These are phyloP conservation scores for Orychophragmus violaceus DNA, from an alignment of 345 rosid genomes.

Conservation along the genomic window DNA sequence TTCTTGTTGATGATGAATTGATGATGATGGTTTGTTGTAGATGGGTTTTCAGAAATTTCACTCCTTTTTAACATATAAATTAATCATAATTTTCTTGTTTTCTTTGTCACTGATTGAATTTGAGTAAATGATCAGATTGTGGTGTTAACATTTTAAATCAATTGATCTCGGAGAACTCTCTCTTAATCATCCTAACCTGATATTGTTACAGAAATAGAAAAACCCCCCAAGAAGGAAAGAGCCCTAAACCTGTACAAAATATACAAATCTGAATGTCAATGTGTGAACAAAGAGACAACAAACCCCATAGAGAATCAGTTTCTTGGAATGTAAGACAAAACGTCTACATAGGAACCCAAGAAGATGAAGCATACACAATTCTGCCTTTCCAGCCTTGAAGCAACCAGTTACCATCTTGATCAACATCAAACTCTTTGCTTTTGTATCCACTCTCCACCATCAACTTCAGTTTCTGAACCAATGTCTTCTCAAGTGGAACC, in stretches of 20 bases:
- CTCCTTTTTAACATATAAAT: no score
- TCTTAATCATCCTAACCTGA: neutral
- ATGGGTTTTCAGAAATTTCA: no score
- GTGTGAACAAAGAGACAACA: neutral
- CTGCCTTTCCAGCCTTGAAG: conserved; percentile 87
- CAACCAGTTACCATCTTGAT: conserved; percentile 61
- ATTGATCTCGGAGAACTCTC: neutral
- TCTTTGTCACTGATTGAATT: no score
- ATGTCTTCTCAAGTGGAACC: conserved; percentile 36
- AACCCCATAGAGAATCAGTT: neutral
- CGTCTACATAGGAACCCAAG: conserved; percentile 46
- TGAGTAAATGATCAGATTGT: no score
- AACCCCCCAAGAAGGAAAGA: conserved; percentile 7
- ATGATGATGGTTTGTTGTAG: no score
- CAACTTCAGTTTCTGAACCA: conserved; percentile 38
- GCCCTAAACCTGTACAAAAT: conserved; percentile 8
- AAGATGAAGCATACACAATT: conserved; percentile 49
- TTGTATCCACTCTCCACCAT: conserved; percentile 37
- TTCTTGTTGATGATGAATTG: no score
- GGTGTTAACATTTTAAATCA: no score
- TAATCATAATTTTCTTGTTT: no score
- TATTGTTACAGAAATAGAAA: neutral
- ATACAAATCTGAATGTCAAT: neutral
- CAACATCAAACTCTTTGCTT: conserved; percentile 47
- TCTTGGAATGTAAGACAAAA: neutral